phyloP scores from a whole-genome alignment of 345 rosid species.

The Lepidium didymum region DNA sequence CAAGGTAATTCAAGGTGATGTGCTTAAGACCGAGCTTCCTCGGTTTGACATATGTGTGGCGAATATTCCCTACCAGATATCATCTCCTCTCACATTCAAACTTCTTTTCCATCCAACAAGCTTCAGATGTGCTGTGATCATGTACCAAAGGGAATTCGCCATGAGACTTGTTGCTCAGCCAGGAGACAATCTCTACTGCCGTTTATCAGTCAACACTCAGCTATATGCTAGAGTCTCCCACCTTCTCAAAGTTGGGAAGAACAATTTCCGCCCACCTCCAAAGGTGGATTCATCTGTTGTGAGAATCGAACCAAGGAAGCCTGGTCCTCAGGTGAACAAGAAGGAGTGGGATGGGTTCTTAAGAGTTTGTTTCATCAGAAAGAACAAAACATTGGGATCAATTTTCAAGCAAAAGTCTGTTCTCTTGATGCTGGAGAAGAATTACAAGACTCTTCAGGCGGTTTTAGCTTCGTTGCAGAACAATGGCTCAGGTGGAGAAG shows the following conservation, averaged over 20 bases:
- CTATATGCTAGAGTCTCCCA: conserved; percentile 80
- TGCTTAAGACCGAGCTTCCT: conserved; percentile 81
- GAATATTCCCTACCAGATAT: conserved; percentile 87
- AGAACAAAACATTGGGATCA: conserved; percentile 82
- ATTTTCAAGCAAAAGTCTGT: conserved; percentile 74
- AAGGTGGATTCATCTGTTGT: conserved; percentile 97
- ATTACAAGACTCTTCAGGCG: conserved; percentile 72
- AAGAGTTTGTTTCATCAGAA: conserved; percentile 77
- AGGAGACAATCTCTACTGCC: conserved; percentile 74
- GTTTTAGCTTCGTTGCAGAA: conserved; percentile 32
- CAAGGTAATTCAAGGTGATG: conserved; percentile 91
- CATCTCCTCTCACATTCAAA: conserved; percentile 87
- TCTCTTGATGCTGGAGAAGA: conserved; percentile 61
- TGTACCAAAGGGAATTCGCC: conserved; percentile 94
- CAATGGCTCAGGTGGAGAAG: conserved; percentile 20
- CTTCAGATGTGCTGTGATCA: conserved; percentile 85
- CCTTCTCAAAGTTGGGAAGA: conserved; percentile 90
- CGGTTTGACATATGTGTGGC: conserved; percentile 88
- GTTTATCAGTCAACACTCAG: conserved; percentile 80
- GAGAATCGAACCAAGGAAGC: conserved; percentile 80
- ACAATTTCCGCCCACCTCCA: conserved; percentile 91
- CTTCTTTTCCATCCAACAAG: conserved; percentile 64
- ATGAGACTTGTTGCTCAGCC: conserved; percentile 93
- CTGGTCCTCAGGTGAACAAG: conserved; percentile 49
- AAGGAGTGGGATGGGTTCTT: conserved; percentile 91